Conservation (phyloP, 305 asterid genomes). For the Fraxinus ornus region DNA sequence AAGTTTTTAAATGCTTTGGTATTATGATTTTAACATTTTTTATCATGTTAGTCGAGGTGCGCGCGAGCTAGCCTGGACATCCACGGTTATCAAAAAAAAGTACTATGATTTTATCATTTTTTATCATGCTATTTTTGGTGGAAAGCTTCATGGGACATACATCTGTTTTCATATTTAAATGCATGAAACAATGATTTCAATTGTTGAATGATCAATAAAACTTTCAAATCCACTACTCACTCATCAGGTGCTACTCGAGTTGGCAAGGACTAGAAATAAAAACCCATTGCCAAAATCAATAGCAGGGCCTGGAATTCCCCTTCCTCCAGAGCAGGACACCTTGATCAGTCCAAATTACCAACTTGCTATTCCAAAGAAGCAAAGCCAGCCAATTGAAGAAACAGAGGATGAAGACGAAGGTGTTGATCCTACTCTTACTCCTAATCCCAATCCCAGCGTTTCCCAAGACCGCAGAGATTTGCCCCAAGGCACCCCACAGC, state of each 20-base stretch:
- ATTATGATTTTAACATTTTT: too few species aligned
- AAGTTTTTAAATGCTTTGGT: not conserved
- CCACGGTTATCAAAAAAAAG: too few species aligned
- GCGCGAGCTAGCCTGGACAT: too few species aligned
- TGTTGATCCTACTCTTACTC: constrained; percentile 36
- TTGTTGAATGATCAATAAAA: not conserved
- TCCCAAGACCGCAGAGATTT: constrained; percentile 48
- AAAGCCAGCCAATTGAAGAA: constrained; percentile 58
- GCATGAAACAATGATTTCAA: not conserved
- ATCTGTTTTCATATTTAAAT: not conserved
- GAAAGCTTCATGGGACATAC: not conserved
- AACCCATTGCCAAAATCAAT: constrained; percentile 70
- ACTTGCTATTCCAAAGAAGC: constrained; percentile 61
- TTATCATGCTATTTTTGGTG: not conserved
- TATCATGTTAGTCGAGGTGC: too few species aligned
- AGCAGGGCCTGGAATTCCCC: constrained; percentile 56
- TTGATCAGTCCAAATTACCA: constrained; percentile 87
- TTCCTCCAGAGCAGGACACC: constrained; percentile 80
- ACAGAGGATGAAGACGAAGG: constrained; percentile 75
- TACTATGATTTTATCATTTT: too few species aligned
- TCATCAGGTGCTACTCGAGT: constrained; percentile 68
- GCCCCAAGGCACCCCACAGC: constrained; percentile 60
- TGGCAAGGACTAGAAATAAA: constrained; percentile 83
- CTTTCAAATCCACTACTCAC: not conserved
- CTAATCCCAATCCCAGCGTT: constrained; percentile 26